These are phyloP conservation scores for Aspergillus sp. DNA, from an alignment of 2,329 filamentous ascomycete genomes.

Conservation along the genomic window DNA sequence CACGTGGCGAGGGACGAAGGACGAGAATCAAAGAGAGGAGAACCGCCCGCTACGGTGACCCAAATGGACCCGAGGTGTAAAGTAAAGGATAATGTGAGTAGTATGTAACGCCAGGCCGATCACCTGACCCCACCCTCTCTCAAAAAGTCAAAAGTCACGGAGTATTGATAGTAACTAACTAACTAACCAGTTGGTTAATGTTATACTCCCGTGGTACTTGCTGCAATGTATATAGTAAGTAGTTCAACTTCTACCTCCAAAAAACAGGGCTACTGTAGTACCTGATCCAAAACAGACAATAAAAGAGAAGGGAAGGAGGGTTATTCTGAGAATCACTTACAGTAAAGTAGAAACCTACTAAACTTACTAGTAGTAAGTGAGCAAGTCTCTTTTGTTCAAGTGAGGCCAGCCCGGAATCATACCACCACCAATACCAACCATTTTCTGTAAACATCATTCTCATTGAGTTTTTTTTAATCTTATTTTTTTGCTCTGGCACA, in stretches of 20 bases:
- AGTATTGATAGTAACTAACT: too few relatives aligned
- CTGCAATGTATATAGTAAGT: not conserved
- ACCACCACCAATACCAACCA: constrained; percentile 3
- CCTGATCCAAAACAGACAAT: too few relatives aligned
- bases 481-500: not conserved
- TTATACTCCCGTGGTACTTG: not conserved
- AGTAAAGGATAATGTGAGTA: too few relatives aligned
- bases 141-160: not conserved
- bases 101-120: constrained; percentile 25
- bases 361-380: too few relatives aligned
- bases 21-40: constrained; percentile 24
- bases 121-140: constrained; percentile 31
- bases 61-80: constrained; percentile 20
- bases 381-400: too few relatives aligned
- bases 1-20: constrained; percentile 41
- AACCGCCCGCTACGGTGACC: constrained; percentile 22
- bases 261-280: too few relatives aligned
- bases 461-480: not conserved
- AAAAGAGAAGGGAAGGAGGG: too few relatives aligned
- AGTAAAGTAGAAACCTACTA: too few relatives aligned
- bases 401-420: not conserved
- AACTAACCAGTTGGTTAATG: not conserved
- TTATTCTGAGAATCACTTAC: too few relatives aligned
- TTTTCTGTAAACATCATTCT: not conserved
- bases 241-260: too few relatives aligned